Base-by-base conservation (phyloP, 768 basidiomycete species). In the Zangia roseola region DNA sequence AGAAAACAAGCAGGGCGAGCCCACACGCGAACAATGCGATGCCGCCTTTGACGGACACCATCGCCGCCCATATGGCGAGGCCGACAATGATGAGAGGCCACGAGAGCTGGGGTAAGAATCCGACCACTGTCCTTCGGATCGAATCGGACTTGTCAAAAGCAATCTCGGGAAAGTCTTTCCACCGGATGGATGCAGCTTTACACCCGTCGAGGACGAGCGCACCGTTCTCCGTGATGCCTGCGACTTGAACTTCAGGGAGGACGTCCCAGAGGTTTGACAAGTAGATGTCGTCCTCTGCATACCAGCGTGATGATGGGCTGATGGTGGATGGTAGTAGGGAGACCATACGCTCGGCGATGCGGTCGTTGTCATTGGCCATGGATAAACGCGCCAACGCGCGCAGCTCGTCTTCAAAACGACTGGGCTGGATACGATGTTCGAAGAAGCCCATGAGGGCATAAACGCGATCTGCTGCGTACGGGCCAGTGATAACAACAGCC, bases 401-500 rank as follows among this genome's bases (percentile, higher is more conserved):
- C 2, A 53, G 31, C 14, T 60, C 58, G 4, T 43, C 45, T 23
- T 60, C 58, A 1, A 39, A 26, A 7, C 37, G 43, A 20, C 44
- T 52, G 1, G 58, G 58, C 40, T 52, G 45, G 17, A 59, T 59
- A 1, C 58, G 49, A 16, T 56, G 58, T n/a, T 60, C 50, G 26
- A 60, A 60, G 35, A 60, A 60, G 10, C 58, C 58, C 58, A 59
- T 59, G 25, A 59, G 38, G 7, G 58, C 58, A 12, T 59, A 59
- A 1, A 59, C 58, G 12, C 45, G 48, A 30, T 60, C 54, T 13
- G 58, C 58, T 20, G 48, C 43, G 25, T 60, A 59, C 5, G 28
- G 20, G 12, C 45, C 37, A 21, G 4, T 26, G 10, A 16, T 25
- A 13, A 2, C 1, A 28, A 25, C 19, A n/a, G 25, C 9, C 4